phyloP scores from a whole-genome alignment of 345 rosid species.

The Capsella bursapastoris region DNA sequence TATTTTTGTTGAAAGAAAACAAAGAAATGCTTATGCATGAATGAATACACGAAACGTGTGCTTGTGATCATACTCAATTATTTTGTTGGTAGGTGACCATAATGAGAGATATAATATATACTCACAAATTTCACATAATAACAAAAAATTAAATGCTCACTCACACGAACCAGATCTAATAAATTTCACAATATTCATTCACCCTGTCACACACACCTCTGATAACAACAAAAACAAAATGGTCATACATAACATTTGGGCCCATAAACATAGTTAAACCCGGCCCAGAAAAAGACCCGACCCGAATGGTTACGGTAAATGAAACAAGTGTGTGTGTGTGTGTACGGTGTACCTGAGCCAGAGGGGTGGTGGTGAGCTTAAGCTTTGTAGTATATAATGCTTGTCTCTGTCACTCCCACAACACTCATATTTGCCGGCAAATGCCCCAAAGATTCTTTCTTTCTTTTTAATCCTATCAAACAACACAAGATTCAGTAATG shows the following conservation, averaged over 20 bases:
- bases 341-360: constrained; percentile 34
- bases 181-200: not conserved
- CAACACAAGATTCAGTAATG: constrained; percentile 46
- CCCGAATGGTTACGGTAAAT: constrained; percentile 9
- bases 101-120: not conserved
- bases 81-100: constrained; percentile 30
- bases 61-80: constrained; percentile 10
- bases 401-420: constrained; percentile 37
- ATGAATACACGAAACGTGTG: constrained; percentile 23
- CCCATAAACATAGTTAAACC: not conserved
- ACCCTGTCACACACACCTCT: not conserved
- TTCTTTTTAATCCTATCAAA: not conserved
- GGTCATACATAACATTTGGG: not conserved
- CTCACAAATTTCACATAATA: not conserved
- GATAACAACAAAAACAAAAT: not conserved
- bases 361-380: not conserved
- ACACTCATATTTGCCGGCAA: constrained; percentile 6
- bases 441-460: not conserved
- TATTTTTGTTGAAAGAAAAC: not conserved
- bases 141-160: not conserved
- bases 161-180: not conserved
- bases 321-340: not conserved
- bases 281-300: constrained; percentile 18
- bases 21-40: not conserved
- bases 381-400: constrained; percentile 21